A percentile compares a stretch with the other conserved stretches of the same genome.
phyloP scores from a whole-genome alignment of 768 basidiomycete species.

The Boletus bicolor region DNA sequence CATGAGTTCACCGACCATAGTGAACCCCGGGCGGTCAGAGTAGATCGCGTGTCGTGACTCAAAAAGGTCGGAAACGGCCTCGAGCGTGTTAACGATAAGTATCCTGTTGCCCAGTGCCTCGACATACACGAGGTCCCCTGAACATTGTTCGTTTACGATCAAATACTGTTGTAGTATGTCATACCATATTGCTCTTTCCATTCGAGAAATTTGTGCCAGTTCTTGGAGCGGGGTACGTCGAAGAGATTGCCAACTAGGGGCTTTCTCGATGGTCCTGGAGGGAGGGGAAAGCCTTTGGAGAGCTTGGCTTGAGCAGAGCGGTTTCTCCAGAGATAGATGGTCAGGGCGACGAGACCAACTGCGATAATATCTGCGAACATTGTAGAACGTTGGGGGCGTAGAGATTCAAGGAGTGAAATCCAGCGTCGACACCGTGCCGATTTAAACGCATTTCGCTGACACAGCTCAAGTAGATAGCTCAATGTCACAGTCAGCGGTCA shows the following conservation, averaged over 20 bases:
- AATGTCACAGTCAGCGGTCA: too few relatives aligned
- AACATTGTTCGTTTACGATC: neutral
- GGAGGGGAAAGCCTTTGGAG: conserved; percentile 7
- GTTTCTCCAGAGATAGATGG: conserved; percentile 2
- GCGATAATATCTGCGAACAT: neutral
- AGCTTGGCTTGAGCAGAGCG: neutral
- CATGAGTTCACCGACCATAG: conserved; percentile 37
- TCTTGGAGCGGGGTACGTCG: conserved; percentile 4
- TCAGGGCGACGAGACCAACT: neutral
- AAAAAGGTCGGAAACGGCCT: conserved; percentile 28
- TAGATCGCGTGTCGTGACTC: conserved; percentile 29
- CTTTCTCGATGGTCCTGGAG: conserved; percentile 5
- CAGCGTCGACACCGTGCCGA: too few relatives aligned
- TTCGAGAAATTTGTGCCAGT: conserved; percentile 9
- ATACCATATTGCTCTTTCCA: conserved; percentile 11
- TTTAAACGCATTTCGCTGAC: too few relatives aligned
- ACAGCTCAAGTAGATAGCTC: too few relatives aligned
- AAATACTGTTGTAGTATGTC: neutral
- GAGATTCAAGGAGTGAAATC: too few relatives aligned
- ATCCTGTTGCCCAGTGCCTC: conserved; percentile 27
- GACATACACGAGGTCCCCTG: conserved; percentile 31
- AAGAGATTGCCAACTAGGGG: conserved; percentile 5
- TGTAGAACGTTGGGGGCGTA: too few relatives aligned
- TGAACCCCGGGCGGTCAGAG: conserved; percentile 33
- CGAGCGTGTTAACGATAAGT: conserved; percentile 29